Percentiles rank a stretch among this genome's conserved stretches.
These are phyloP conservation scores for Fusarium euwallaceae DNA, from an alignment of 2,329 filamentous ascomycete genomes.

Conservation along the genomic window DNA sequence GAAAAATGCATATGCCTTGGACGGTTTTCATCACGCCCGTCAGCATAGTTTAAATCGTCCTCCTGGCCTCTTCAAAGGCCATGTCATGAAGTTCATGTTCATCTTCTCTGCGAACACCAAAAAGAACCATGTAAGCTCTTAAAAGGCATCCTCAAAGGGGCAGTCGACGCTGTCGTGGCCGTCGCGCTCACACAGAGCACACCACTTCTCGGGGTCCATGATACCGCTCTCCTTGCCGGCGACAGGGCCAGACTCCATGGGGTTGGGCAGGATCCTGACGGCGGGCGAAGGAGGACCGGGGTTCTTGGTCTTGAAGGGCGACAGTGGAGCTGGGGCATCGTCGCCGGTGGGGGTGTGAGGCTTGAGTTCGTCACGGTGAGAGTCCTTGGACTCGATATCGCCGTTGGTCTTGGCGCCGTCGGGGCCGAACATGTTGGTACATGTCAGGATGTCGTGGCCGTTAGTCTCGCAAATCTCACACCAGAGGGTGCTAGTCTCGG, in stretches of 20 bases:
- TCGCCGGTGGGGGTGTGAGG: constrained; percentile 59
- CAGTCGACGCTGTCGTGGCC: constrained; percentile 97
- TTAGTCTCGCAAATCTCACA: constrained; percentile 96
- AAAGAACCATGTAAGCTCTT: constrained; percentile 37
- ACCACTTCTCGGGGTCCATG: constrained; percentile 92
- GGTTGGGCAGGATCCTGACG: constrained; percentile 68
- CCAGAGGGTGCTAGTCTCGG: constrained; percentile 82
- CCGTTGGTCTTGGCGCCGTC: constrained; percentile 53
- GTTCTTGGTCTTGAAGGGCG: constrained; percentile 63
- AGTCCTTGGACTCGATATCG: constrained; percentile 52
- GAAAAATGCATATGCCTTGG: constrained; percentile 33
- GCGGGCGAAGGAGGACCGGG: constrained; percentile 54
- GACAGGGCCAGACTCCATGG: constrained; percentile 75
- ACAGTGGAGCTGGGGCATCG: constrained; percentile 67
- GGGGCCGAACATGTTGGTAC: constrained; percentile 86
- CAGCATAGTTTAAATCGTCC: constrained; percentile 31
- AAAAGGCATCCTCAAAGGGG: constrained; percentile 87
- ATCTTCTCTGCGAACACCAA: constrained; percentile 18
- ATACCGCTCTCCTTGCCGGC: constrained; percentile 84
- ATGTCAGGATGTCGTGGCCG: constrained; percentile 94
- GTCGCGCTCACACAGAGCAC: constrained; percentile 94
- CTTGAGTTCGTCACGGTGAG: constrained; percentile 54
- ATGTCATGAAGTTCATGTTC: constrained; percentile 35
- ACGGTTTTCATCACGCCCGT: constrained; percentile 47
- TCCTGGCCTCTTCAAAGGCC: constrained; percentile 29